These are phyloP conservation scores for Pleurotus djamor DNA, from an alignment of 768 basidiomycete species.

Conservation along the genomic window DNA sequence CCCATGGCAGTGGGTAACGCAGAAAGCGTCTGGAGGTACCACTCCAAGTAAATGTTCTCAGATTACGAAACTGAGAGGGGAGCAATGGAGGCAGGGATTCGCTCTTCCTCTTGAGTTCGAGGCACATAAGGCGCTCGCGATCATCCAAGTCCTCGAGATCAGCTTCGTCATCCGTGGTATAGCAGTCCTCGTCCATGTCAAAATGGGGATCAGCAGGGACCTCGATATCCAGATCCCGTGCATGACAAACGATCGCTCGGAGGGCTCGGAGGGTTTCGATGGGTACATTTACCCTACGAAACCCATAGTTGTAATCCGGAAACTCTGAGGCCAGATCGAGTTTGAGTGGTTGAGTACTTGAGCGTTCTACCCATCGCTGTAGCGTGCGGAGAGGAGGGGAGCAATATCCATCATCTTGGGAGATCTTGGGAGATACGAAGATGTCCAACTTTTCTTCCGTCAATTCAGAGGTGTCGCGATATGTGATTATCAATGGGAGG, in stretches of 20 bases:
- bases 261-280: background rate
- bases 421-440: background rate
- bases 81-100: background rate
- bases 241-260: background rate
- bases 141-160: no score
- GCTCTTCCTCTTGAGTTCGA: background rate
- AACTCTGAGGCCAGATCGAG: background rate
- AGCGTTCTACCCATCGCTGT: background rate
- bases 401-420: background rate
- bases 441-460: background rate
- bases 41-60: background rate
- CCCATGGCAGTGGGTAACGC: background rate
- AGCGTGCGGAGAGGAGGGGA: background rate
- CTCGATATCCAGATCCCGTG: no score
- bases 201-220: no score
- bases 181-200: no score
- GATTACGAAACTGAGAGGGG: background rate
- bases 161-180: no score
- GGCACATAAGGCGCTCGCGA: no score
- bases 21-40: background rate
- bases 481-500: no score
- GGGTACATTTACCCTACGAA: background rate
- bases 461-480: no score
- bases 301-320: background rate
- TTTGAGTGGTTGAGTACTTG: background rate